phyloP scores from a whole-genome alignment of 495 filamentous ascomycete species.

The Immersiella caudata region DNA sequence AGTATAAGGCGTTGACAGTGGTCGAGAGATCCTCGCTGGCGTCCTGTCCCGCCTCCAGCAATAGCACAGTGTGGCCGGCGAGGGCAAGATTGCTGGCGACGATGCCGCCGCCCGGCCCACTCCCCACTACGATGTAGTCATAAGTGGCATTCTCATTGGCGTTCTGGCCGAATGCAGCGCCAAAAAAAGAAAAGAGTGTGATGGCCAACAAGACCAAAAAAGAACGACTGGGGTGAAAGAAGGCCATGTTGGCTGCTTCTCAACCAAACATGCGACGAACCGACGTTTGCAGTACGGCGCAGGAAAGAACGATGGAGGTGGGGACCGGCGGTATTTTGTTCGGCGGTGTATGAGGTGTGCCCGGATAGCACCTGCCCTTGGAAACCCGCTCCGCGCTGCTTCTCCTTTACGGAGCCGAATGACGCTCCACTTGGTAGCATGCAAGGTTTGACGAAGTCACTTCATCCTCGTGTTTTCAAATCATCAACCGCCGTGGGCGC shows the following conservation, averaged over 20 bases:
- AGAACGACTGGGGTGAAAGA: slow-evolving; percentile 15
- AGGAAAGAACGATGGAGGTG: neutral
- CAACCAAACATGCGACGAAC: neutral
- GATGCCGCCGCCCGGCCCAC: slow-evolving; percentile 66
- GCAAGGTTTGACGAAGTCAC: too few relatives aligned
- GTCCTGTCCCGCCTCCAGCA: slow-evolving; percentile 66
- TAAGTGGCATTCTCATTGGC: slow-evolving; percentile 34
- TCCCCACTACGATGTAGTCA: slow-evolving; percentile 68
- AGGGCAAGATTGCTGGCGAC: slow-evolving; percentile 62
- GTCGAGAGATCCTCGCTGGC: slow-evolving; percentile 48
- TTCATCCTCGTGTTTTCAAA: too few relatives aligned
- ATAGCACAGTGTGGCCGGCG: slow-evolving; percentile 59
- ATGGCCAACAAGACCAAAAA: slow-evolving; percentile 20
- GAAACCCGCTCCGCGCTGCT: neutral
- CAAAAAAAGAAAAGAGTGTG: slow-evolving; percentile 17
- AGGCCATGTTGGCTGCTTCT: slow-evolving; percentile 10
- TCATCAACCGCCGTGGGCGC: too few relatives aligned
- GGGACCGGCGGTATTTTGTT: neutral
- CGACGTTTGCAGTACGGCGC: neutral
- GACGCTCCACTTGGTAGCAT: neutral
- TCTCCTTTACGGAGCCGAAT: neutral
- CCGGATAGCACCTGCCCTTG: neutral
- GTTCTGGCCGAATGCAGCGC: neutral
- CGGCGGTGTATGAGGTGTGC: neutral
- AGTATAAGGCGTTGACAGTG: slow-evolving; percentile 31